Percentiles rank a stretch among this genome's conserved stretches.
These are phyloP conservation scores for Penicillium brasilianum DNA, from an alignment of 2,329 filamentous ascomycete genomes.

Conservation along the genomic window DNA sequence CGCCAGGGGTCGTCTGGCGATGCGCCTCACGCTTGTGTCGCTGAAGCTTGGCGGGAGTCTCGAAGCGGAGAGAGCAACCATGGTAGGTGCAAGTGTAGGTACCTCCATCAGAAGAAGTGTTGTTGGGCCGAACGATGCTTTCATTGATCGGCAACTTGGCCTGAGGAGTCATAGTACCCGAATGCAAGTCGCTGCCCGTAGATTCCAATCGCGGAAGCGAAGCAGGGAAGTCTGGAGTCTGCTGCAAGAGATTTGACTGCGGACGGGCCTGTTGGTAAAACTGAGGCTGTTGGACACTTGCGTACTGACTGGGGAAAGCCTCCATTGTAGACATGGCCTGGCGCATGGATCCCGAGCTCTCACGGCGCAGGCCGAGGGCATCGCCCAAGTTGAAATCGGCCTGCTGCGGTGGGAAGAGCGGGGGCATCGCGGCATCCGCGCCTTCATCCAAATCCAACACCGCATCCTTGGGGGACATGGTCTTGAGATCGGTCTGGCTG, in stretches of 20 bases:
- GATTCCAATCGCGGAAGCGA: slow-evolving; percentile 67
- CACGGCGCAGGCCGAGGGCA: slow-evolving; percentile 43
- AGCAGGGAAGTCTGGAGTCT: slow-evolving; percentile 63
- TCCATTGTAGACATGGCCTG: slow-evolving; percentile 50
- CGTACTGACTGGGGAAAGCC: slow-evolving; percentile 46
- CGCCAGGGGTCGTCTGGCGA: slow-evolving; percentile 68
- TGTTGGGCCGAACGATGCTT: slow-evolving; percentile 60
- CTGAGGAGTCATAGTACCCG: slow-evolving; percentile 43
- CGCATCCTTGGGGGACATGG: slow-evolving; percentile 93
- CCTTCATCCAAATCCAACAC: slow-evolving; percentile 80
- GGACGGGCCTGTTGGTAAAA: slow-evolving; percentile 46
- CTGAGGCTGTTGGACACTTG: slow-evolving; percentile 53
- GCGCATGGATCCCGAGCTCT: slow-evolving; percentile 44
- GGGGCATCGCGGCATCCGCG: slow-evolving; percentile 67
- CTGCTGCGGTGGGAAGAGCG: slow-evolving; percentile 72
- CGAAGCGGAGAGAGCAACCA: slow-evolving; percentile 85
- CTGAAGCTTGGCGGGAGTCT: slow-evolving; percentile 82
- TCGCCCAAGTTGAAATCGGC: slow-evolving; percentile 57
- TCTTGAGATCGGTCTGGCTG: slow-evolving; percentile 64
- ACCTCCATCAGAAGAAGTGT: slow-evolving; percentile 75
- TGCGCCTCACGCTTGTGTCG: slow-evolving; percentile 96
- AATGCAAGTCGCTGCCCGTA: slow-evolving; percentile 57
- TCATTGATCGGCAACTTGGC: slow-evolving; percentile 40
- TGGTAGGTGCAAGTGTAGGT: slow-evolving; percentile 98
- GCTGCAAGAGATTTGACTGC: slow-evolving; percentile 44